These are phyloP conservation scores for Clarkia xantiana DNA, from an alignment of 345 rosid species.

Conservation along the genomic window DNA sequence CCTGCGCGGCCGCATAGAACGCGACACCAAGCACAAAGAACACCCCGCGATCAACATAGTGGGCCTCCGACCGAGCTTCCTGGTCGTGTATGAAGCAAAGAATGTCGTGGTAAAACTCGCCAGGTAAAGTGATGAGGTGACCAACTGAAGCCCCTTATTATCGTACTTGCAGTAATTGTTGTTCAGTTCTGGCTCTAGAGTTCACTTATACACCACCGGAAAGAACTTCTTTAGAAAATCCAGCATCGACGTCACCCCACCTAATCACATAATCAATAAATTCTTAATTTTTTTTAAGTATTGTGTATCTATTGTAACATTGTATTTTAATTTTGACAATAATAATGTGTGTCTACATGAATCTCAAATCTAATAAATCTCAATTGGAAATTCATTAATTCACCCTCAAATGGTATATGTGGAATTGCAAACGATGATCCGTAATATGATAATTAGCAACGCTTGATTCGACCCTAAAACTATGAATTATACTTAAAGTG, in stretches of 20 bases:
- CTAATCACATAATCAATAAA: constrained; percentile 13
- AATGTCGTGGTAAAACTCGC: constrained; percentile 80
- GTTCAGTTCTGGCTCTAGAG: constrained; percentile 10
- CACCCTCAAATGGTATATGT: too few species aligned
- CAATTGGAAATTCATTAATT: too few species aligned
- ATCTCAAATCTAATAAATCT: too few species aligned
- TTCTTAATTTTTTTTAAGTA: too few species aligned
- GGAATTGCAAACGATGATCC: too few species aligned
- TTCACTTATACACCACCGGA: constrained; percentile 46
- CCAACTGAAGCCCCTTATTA: constrained; percentile 70
- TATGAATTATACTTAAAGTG: too few species aligned
- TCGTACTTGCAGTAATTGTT: constrained; percentile 93
- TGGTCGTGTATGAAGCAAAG: constrained; percentile 89
- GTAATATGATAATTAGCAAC: too few species aligned
- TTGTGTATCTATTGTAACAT: too few species aligned
- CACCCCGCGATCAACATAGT: constrained; percentile 88
- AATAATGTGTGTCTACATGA: too few species aligned
- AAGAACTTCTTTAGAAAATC: constrained; percentile 69
- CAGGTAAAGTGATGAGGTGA: constrained; percentile 89
- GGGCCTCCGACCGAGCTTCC: constrained; percentile 56
- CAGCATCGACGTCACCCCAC: constrained; percentile 91
- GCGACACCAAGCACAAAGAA: constrained; percentile 67
- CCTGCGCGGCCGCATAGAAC: constrained; percentile 56
- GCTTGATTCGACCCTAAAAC: too few species aligned
- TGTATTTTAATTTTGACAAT: too few species aligned